Conservation (phyloP, 2,329 filamentous ascomycete species). For the Uncinocarpus reesii region DNA sequence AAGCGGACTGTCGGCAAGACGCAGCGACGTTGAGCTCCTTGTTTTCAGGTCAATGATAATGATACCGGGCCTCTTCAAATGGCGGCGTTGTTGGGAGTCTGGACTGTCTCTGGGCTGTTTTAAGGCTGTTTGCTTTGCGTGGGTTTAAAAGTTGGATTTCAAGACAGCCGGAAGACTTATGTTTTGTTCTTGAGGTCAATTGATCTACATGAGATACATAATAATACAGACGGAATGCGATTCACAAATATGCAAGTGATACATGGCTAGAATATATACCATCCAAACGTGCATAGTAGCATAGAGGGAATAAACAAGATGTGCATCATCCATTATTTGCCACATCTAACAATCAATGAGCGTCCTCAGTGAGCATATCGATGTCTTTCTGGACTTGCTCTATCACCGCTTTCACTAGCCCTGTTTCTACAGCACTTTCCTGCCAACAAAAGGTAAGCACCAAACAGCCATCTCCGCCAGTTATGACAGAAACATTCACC, state of each 20-base stretch:
- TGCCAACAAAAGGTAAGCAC: conserved; percentile 36
- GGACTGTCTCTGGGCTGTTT: neutral
- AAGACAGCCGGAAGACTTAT: neutral
- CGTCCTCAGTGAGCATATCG: neutral
- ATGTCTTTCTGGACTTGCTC: conserved; percentile 5
- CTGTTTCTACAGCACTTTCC: conserved; percentile 2
- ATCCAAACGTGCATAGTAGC: too few relatives aligned
- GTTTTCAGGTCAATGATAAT: conserved; percentile 12
- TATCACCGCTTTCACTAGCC: conserved; percentile 1
- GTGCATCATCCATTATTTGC: neutral
- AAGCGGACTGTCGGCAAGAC: conserved; percentile 94
- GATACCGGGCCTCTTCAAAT: conserved; percentile 2
- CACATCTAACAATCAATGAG: neutral
- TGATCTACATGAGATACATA: neutral
- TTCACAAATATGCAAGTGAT: neutral
- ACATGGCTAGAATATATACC: neutral
- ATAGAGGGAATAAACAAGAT: neutral
- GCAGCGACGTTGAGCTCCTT: conserved; percentile 29
- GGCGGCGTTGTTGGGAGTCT: conserved; percentile 9
- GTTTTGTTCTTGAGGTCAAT: too few relatives aligned
- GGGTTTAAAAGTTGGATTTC: conserved; percentile 5
- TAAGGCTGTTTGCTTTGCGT: neutral
- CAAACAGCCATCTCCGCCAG: conserved; percentile 38
- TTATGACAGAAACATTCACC: conserved; percentile 33
- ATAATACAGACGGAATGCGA: neutral